phyloP scores from a whole-genome alignment of 1,139 yeast genomes.

The Dujonia santamariae region DNA sequence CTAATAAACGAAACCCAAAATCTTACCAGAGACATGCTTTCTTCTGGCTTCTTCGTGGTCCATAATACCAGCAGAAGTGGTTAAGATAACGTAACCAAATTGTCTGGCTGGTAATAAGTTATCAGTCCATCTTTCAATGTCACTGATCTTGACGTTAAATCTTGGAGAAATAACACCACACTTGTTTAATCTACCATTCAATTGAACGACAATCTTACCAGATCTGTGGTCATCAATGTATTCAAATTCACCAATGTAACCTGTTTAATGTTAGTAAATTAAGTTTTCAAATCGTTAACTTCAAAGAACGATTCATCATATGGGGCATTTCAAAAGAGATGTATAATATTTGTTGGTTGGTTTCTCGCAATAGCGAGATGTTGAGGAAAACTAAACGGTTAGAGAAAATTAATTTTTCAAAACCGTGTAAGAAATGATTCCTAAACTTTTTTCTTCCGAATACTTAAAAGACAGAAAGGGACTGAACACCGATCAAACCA shows the following conservation, averaged over 20 bases:
- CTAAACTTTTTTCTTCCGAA: constrained; percentile 75
- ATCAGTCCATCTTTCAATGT: constrained; percentile 97
- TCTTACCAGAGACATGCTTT: constrained; percentile 99
- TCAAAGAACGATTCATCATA: too few species aligned
- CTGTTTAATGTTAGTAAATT: constrained; percentile 25
- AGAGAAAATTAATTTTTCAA: constrained; percentile 27
- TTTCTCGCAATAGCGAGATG: too few species aligned
- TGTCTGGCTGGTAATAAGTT: constrained; percentile 98
- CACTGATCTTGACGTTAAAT: constrained; percentile 90
- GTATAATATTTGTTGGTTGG: too few species aligned
- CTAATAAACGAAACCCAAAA: constrained; percentile 93
- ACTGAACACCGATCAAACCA: constrained; percentile 84
- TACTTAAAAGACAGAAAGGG: constrained; percentile 97
- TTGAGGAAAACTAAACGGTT: constrained; percentile 76
- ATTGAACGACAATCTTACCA: constrained; percentile 94
- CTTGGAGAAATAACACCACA: constrained; percentile 99
- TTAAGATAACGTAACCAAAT: constrained; percentile 93
- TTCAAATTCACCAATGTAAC: constrained; percentile 99
- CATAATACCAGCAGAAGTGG: constrained; percentile 99
- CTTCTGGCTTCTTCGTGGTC: constrained; percentile 99
- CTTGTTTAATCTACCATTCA: constrained; percentile 97
- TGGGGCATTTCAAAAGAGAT: not conserved
- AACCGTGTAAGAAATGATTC: constrained; percentile 81
- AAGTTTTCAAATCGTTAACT: too few species aligned
- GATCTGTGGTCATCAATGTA: constrained; percentile 99